Evolutionary conservation across 2,329 filamentous ascomycete species (phyloP), one percentile per base, ranked within the genome.

Genomic region (Chalara sp.): DNA sequence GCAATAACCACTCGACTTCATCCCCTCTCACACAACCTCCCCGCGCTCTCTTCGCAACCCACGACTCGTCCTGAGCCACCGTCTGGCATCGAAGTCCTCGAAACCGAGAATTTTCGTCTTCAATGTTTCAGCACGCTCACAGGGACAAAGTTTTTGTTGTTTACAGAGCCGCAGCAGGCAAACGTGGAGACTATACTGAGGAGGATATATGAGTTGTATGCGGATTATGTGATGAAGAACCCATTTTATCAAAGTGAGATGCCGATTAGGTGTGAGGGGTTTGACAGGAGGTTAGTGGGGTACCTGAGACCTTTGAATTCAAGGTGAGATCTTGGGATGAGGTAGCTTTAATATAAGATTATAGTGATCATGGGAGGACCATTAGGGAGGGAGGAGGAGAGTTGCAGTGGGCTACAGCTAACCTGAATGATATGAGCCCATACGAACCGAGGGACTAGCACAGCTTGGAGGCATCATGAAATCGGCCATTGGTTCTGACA

Each of bases 141-240:
- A 3, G 93, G 93, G 32, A 92, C 85, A 52, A 99, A 99, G 70
- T 99, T 99, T 67, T 72, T 99, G 39, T 76, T 99, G 49, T 96
- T 99, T 67, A 96, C 93, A 50, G 93, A 97, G 69, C 83, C 81
- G 4, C 54, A 60, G 31, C 64, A 66, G 45, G 84, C 84, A 72
- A 95, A 95, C 64, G 84, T 95, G 39, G 93, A 97, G 62, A 77
- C 81, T 10, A 86, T 92, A 43, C 84, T 96, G 60, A 79, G 83
- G 65, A 86, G 83, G 68, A 85, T 96, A 62, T 97, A 99, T 68
- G 93, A 97, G 68, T 72, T 97, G 48, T 99, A 97, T 72, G 81
- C 89, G 47, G 93, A 99, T 70, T 97, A 89, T 67, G 93, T 99
- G 60, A 97, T 96, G 89, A 99, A 97, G 77, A 99, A 99, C 68